phyloP scores from a whole-genome alignment of 75 land plant genomes.

The Sequoiadendron giganteum region DNA sequence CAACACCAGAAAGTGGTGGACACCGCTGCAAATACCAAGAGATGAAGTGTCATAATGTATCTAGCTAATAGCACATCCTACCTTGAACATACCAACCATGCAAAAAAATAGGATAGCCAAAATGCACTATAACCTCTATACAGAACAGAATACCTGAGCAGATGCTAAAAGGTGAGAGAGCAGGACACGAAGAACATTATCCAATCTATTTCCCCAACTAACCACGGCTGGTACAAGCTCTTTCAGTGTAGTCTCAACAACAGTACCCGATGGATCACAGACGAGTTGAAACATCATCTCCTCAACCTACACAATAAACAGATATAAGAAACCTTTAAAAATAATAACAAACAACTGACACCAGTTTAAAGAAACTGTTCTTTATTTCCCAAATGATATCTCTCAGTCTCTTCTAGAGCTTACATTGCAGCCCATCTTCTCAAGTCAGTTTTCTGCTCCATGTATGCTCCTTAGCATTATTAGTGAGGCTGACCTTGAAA shows the following conservation, averaged over 20 bases:
- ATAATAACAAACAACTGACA: constrained; percentile 8
- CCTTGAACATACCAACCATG: background rate
- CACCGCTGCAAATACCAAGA: constrained; percentile 62
- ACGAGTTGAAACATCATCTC: constrained; percentile 90
- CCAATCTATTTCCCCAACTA: constrained; percentile 71
- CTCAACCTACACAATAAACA: constrained; percentile 69
- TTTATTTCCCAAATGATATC: constrained; percentile 43
- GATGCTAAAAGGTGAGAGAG: constrained; percentile 71
- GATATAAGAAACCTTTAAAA: constrained; percentile 8
- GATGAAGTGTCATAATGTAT: background rate
- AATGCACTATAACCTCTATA: constrained; percentile 3
- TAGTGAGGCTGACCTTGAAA: constrained; percentile 99
- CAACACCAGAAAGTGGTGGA: constrained; percentile 95
- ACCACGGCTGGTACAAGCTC: constrained; percentile 85
- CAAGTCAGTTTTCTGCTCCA: constrained; percentile 81
- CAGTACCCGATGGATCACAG: constrained; percentile 86
- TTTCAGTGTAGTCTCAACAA: constrained; percentile 78
- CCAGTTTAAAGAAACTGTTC: constrained; percentile 23
- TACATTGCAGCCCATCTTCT: constrained; percentile 65
- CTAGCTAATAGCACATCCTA: constrained; percentile 1
- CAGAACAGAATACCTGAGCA: constrained; percentile 63
- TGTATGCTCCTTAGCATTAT: constrained; percentile 73
- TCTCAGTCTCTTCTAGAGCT: constrained; percentile 52
- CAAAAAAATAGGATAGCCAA: background rate
- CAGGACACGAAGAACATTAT: constrained; percentile 61